phyloP scores from a whole-genome alignment of 2,329 filamentous ascomycete species.

The Meredithiella fracta region DNA sequence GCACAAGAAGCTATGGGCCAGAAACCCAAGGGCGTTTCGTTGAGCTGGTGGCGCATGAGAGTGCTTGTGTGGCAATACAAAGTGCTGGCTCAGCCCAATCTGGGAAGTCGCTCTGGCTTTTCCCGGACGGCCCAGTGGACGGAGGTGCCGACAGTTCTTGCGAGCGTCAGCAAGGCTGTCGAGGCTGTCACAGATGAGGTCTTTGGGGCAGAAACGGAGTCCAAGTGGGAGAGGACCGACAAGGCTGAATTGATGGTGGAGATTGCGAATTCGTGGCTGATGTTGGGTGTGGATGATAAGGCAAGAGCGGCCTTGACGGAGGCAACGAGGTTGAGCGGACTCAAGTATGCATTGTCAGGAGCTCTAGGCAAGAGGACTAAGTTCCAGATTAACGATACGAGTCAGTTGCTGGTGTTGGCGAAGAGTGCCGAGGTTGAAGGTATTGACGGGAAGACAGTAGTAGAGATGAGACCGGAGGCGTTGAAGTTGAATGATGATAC shows the following conservation, averaged over 20 bases:
- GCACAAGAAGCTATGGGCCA: conserved; percentile 14
- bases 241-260: conserved; percentile 63
- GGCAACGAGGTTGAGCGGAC: conserved; percentile 49
- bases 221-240: conserved; percentile 29
- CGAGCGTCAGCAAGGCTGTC: conserved; percentile 29
- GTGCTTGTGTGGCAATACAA: conserved; percentile 55
- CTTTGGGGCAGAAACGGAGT: conserved; percentile 21
- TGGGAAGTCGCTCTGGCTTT: conserved; percentile 38
- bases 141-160: conserved; percentile 40
- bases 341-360: conserved; percentile 71
- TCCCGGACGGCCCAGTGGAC: conserved; percentile 41
- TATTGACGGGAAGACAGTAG: conserved; percentile 16
- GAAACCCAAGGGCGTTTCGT: conserved; percentile 18
- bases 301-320: conserved; percentile 54
- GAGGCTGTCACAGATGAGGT: conserved; percentile 26
- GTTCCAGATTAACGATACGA: conserved; percentile 63
- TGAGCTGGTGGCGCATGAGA: conserved; percentile 50
- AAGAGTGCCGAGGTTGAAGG: conserved; percentile 40
- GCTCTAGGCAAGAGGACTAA: conserved; percentile 71
- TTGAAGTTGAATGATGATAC: conserved; percentile 84
- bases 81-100: conserved; percentile 39
- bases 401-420: conserved; percentile 81
- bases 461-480: conserved; percentile 39
- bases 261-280: conserved; percentile 63
- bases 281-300: conserved; percentile 65